Evolutionary conservation across 2,329 filamentous ascomycete species (phyloP), one percentile per base, ranked within the genome.

Genomic region (Ceratocystis variospora): DNA sequence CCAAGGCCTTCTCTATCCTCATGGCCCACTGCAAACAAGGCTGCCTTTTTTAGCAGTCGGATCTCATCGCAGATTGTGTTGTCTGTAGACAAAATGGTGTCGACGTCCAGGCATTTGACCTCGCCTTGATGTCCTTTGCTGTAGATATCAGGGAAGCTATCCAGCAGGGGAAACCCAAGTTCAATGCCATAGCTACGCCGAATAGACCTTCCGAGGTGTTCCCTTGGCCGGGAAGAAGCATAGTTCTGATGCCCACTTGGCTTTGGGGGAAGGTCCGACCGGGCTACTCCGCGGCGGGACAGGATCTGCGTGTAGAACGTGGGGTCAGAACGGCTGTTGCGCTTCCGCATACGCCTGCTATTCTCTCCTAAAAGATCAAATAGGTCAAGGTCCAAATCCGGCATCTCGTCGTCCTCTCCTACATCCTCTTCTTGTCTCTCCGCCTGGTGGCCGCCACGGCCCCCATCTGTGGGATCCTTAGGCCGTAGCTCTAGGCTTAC

Each of bases 1-100:
- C 85, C 83, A n/a, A 97, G 79, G 1, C 80, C 79, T 75, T 99
- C 94, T 53, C 93, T 82, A 72, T 97, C 92, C 68, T 95, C 90
- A 2, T 93, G 71, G 0, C 80, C 79, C 17, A 92, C 79, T 10
- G 83, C 80, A 68, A 86, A 82, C 17, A 82, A 77, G 12, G 88
- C 85, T 12, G 87, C 79, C 25, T 80, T 77, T 70, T 88, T 84
- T 33, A 96, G 76, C 1, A 76, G 74, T 72, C 87, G 87, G 59
- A 96, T 78, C 44, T 84, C 82, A 22, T 82, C 78, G 12, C 86
- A 85, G n/a, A 95, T 86, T 5, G 81, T 81, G 10, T 88, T 86
- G 65, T 90, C 89, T 0, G 89, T 90, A 2, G 87, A 87, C 61
- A 97, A 77, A 1, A 85, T 80, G 57, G 84, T 82, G 55, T 76